Evolutionary conservation across 2,329 filamentous ascomycete genomes (phyloP), one percentile per base, ranked within the genome.

Genomic region (Parastagonospora avenae): DNA sequence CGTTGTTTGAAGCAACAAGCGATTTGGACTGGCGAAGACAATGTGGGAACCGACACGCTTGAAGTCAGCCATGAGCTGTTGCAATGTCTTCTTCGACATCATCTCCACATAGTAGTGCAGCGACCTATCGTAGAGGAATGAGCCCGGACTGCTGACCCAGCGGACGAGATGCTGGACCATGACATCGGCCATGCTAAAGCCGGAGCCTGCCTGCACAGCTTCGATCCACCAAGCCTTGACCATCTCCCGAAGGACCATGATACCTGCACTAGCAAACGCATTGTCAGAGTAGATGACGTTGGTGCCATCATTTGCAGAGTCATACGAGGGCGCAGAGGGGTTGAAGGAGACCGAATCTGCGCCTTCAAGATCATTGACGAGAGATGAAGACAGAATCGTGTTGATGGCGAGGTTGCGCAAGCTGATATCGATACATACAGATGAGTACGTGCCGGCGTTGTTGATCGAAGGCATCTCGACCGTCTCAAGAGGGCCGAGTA

Each of bases 211-310:
- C 54, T 85, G 86, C 70, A 91, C 94, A 5, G 94, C 95, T 73
- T 99, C 93, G 1, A 88, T 84, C 94, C 94, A 99, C 95, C 95
- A 99, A 2, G 90, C 85, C 73, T 97, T 96, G 62, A 99, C 94
- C 92, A 99, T 97, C 64, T 97, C 95, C 11, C 94, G 88, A 3
- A 99, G 81, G 0, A 99, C 94, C 6, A 88, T 84, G 4, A 97
- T 90, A 47, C 92, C 91, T 2, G 93, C 92, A 42, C 91, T 90
- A n/a, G 93, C 88, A 70, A 99, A 99, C 0, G 93, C 91, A 53
- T 89, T 94, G 55, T 96, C 92, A 0, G 92, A 90, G 55, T 90
- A 89, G 6, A 96, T 83, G 14, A 87, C 82, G 52, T 88, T 88
- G 0, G 83, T 79, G 0, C 86, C 87, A 50, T 88, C 85, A 8